Base-by-base conservation (phyloP, 441 rosid genomes). In the Gossypium davidsonii region DNA sequence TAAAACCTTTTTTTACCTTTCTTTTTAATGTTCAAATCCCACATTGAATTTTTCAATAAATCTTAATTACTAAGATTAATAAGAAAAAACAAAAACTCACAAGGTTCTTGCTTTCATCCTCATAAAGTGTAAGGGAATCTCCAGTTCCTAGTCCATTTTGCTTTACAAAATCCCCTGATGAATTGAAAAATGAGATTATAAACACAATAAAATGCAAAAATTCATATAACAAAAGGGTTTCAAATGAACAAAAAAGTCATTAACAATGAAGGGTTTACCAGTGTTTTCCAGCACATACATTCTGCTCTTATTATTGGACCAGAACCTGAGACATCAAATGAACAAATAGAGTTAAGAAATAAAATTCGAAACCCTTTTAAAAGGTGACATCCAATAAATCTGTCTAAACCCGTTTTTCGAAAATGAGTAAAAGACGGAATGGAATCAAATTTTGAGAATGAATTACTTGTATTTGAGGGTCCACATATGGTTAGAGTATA, bases 231-330 rank as follows among this genome's bases (percentile, higher is more conserved):
- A 25, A 11, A 60, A 31, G 14, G 57, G 42, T 51, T 15, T 25
- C 6, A 71, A 39, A 21, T 20, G 51, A 57, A 72, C 31, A 31
- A 14, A 2, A 58, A 8, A 21, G 8, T 2, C 3, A 6, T n/a
- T 14, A 18, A 6, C 9, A 12, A 49, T 15, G 51, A 21, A 44
- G 44, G 51, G 15, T 6, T 66, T 70, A 90, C 98, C 92, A 77
- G 97, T 83, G 75, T 88, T 85, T 73, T 92, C 93, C 10, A 92
- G 86, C 74, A 94, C 85, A 77, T 92, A 94, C 97, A 92, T 94
- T 62, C 98, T 85, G 76, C 97, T 92, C 46, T 84, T 88, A 76
- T 88, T 90, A 68, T 88, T 94, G 31, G 77, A 59, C 98, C 98
- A 94, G 74, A 71, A 94, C 86, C 97, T 93, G 79, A 25, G 68